Evolutionary conservation across 768 basidiomycete genomes (phyloP), one percentile per base, ranked within the genome.

Genomic region (Cystobasidium ongulense): DNA sequence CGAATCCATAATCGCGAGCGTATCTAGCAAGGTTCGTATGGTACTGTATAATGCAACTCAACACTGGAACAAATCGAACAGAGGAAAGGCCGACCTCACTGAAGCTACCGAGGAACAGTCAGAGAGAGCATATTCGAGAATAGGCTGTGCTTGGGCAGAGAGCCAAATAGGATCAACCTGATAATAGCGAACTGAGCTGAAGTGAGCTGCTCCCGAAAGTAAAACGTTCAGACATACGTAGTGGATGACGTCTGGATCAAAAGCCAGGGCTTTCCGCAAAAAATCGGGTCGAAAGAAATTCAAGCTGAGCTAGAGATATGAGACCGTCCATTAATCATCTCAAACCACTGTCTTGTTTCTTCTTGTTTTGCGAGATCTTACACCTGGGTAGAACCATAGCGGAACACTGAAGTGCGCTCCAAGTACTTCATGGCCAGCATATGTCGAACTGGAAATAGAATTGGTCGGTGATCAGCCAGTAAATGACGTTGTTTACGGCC

Each of bases 121-220:
- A 5, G 62, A 25, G 39, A 73, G 27, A n/a, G 35, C 62, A 46
- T 64, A 63, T 38, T 73, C 72, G 21, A 73, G 33, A 21, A 81
- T 77, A n/a, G 83, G 79, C 13, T 81, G 80, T 3, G 72, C 43
- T 68, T 84, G 83, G 0, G 82, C 83, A 21, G 84, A 84, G 2
- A 84, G 81, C 83, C 83, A 84, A 50, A 84, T 83, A 1, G 84
- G 83, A 78, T 84, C 83, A 52, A 83, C 68, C 82, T 67, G 41
- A 4, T 27, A n/a, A 18, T 29, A 10, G 21, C 57, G 5, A 17
- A n/a, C 11, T 31, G 17, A 41, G 27, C 43, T 23, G 52, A 53
- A 7, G 29, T 23, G 17, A 1, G 33, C 13, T 4, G 13, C 7
- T 8, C 35, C 4, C 21, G 27, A 35, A 3, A 33, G n/a, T 53